Conservation (phyloP, 2,329 filamentous ascomycete species). For the Colletotrichum lupini region DNA sequence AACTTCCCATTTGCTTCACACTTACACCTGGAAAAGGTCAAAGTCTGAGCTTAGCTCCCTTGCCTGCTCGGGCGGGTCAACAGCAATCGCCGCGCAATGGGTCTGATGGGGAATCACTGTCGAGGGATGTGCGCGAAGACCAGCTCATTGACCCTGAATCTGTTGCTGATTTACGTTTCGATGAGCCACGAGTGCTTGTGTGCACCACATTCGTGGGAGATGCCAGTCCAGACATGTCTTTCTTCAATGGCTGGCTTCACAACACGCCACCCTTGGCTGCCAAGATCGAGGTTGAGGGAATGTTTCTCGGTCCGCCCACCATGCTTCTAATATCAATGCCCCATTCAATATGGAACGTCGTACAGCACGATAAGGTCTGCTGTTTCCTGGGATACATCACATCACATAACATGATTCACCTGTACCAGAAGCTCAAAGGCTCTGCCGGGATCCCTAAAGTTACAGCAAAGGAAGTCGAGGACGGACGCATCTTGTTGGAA, state of each 20-base stretch:
- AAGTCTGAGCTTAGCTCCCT: conserved; percentile 62
- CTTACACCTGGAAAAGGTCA: conserved; percentile 65
- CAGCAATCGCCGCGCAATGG: conserved; percentile 44
- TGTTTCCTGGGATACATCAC: conserved; percentile 74
- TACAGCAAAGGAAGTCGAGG: conserved; percentile 65
- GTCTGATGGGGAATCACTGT: conserved; percentile 22
- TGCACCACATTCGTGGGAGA: conserved; percentile 76
- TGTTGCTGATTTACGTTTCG: conserved; percentile 67
- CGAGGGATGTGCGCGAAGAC: conserved; percentile 48
- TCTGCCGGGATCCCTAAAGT: conserved; percentile 55
- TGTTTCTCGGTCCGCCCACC: conserved; percentile 75
- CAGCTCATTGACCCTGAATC: conserved; percentile 58
- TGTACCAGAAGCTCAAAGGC: conserved; percentile 69
- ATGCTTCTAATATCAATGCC: conserved; percentile 76
- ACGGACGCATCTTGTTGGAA: conserved; percentile 67
- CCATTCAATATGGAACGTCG: conserved; percentile 70
- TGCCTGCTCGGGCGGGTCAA: conserved; percentile 47
- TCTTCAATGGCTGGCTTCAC: conserved; percentile 74
- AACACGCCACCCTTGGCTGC: conserved; percentile 66
- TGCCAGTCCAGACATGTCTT: conserved; percentile 73
- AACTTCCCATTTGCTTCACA: conserved; percentile 64
- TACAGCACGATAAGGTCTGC: conserved; percentile 75
- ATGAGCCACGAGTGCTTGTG: conserved; percentile 71
- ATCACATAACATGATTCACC: conserved; percentile 74
- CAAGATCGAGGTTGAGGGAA: conserved; percentile 73